Conservation (phyloP, 306 rosid genomes). For the Castanopsis chinensis region DNA sequence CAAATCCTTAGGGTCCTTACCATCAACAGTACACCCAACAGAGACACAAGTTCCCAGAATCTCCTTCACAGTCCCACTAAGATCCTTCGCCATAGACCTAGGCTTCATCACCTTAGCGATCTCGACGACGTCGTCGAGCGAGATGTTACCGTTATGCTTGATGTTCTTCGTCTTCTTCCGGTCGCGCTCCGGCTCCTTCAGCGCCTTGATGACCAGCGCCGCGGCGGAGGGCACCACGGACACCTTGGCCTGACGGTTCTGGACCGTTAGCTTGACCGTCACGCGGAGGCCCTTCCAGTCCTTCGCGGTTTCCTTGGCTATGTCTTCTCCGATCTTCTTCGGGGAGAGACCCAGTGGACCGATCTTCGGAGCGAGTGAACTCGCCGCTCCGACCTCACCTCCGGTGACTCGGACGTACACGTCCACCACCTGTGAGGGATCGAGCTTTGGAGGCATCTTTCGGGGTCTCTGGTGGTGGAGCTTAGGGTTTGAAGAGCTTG, state of each 20-base stretch:
- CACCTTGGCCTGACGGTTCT: constrained; percentile 90
- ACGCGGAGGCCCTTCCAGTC: constrained; percentile 78
- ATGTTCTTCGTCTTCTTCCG: constrained; percentile 82
- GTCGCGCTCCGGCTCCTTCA: constrained; percentile 89
- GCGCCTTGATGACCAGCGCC: constrained; percentile 74
- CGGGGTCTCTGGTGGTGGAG: background rate
- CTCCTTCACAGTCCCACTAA: constrained; percentile 68
- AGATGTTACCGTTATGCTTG: constrained; percentile 78
- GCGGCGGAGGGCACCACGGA: constrained; percentile 89
- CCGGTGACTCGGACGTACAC: constrained; percentile 71
- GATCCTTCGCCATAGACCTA: constrained; percentile 83
- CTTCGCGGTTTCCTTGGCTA: constrained; percentile 70
- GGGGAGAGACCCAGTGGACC: constrained; percentile 73
- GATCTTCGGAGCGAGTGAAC: constrained; percentile 76
- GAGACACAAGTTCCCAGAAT: constrained; percentile 87
- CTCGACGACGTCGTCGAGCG: constrained; percentile 76
- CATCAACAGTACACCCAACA: constrained; percentile 83
- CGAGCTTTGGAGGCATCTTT: constrained; percentile 67
- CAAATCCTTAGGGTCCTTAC: constrained; percentile 75
- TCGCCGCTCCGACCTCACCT: constrained; percentile 76
- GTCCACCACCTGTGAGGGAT: constrained; percentile 65
- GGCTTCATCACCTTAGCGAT: constrained; percentile 66
- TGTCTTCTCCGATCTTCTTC: constrained; percentile 77
- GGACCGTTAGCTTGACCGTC: constrained; percentile 76
- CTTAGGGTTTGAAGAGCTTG: background rate